Base-by-base conservation (phyloP, 2,329 filamentous ascomycete genomes). In the Chalara sp. region DNA sequence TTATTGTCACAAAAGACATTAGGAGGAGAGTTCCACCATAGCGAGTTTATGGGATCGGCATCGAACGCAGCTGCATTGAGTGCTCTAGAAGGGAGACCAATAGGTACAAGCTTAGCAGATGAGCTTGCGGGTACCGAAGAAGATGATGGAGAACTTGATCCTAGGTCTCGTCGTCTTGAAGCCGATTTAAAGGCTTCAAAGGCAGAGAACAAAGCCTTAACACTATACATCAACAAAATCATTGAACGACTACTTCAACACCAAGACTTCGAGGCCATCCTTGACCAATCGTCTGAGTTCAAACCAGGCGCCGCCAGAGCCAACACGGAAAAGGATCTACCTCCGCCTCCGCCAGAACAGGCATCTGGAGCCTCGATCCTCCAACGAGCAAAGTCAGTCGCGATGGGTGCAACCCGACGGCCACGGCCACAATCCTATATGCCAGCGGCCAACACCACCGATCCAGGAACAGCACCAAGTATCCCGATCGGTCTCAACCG, bases 151-250 rank as follows among this genome's bases (percentile, higher is more conserved):
- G 83, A 87, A 55, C 70, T 73, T 57, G 79, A 83, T 50, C 72
- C 71, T 44, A n/a, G 35, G n/a, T 76, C 80, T 58, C 84, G 84
- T 61, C 82, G 81, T 48, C 75, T 93, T 10, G 91, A 96, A 66
- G 70, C 76, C 8, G 92, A 97, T 62, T 70, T 93, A 59, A 89
- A 87, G 68, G 77, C 80, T 6, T 74, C 89, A 61, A 92, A 88
- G 71, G 92, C 96, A 67, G 86, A 96, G 73, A 97, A 99, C 76
- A 97, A 97, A 74, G 93, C 93, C 32, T 76, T 99, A 61, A 95
- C 90, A 29, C 76, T 97, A 58, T 99, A 99, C 73, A 96, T 99
- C 75, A 96, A 97, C 79, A 95, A 93, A 73, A 97, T 99, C 68
- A 96, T 99, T 67, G 93, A 93, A 68, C 87, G 93, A 51, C 81